Conservation (phyloP, 2,329 filamentous ascomycete species). For the Phialocephala subalpina region DNA sequence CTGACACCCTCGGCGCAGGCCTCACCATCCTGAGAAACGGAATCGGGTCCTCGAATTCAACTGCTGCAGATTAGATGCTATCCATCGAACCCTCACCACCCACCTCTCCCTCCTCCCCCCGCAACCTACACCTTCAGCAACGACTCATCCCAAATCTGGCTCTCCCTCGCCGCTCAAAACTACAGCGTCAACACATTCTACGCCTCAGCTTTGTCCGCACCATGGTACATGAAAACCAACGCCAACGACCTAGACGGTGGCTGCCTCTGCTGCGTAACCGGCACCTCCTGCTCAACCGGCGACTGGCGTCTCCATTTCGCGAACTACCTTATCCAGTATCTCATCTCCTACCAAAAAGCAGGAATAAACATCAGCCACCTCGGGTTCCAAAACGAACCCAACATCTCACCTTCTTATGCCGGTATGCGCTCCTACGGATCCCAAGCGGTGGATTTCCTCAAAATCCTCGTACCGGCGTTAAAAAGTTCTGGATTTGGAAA, state of each 20-base stretch:
- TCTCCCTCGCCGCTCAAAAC: constrained; percentile 53
- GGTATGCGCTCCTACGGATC: constrained; percentile 19
- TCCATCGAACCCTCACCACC: background rate
- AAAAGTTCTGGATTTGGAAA: background rate
- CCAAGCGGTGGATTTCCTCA: constrained; percentile 19
- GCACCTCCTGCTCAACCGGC: constrained; percentile 47
- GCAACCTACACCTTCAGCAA: constrained; percentile 51
- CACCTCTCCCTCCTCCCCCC: constrained; percentile 36
- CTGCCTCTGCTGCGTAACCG: constrained; percentile 52
- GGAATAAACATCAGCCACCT: constrained; percentile 50
- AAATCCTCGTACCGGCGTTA: background rate
- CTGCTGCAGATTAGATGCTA: background rate
- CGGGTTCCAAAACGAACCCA: constrained; percentile 53
- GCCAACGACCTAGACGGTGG: constrained; percentile 51
- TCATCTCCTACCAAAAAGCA: constrained; percentile 44
- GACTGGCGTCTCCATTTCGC: background rate
- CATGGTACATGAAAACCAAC: constrained; percentile 59
- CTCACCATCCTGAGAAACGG: constrained; percentile 58
- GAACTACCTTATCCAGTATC: background rate
- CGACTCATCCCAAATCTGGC: constrained; percentile 58
- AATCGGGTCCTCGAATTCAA: constrained; percentile 38
- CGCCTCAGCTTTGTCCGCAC: constrained; percentile 56
- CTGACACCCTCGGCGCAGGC: constrained; percentile 53
- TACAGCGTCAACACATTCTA: constrained; percentile 54
- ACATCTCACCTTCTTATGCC: constrained; percentile 36